phyloP scores from a whole-genome alignment of 2,329 filamentous ascomycete species.

The Fusarium sp. region DNA sequence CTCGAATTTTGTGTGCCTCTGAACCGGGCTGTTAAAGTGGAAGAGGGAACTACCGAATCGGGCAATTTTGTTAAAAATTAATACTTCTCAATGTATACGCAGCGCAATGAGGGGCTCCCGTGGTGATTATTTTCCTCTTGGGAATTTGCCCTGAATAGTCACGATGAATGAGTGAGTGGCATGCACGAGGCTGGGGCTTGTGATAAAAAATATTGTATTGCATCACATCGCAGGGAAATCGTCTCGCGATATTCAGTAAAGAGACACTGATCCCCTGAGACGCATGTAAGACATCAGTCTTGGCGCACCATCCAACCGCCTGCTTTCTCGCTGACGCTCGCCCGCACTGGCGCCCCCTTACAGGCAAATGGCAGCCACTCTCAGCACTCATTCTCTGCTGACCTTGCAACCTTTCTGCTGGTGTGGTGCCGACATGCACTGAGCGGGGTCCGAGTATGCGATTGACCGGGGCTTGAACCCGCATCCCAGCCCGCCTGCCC shows the following conservation, averaged over 20 bases:
- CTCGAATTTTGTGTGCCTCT: not conserved
- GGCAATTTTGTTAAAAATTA: not conserved
- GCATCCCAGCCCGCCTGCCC: slow-evolving; percentile 27
- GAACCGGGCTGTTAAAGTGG: not conserved
- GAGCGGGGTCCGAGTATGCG: slow-evolving; percentile 34
- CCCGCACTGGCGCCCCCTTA: slow-evolving; percentile 34
- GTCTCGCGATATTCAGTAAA: slow-evolving; percentile 31
- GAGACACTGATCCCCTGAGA: slow-evolving; percentile 11
- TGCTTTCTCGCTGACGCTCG: slow-evolving; percentile 20
- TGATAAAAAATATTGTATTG: slow-evolving; percentile 13
- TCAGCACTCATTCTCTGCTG: slow-evolving; percentile 21
- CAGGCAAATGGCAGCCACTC: slow-evolving; percentile 28
- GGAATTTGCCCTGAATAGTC: not conserved
- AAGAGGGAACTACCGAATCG: not conserved
- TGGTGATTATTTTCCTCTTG: not conserved
- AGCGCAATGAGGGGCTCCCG: not conserved
- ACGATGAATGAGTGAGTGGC: not conserved
- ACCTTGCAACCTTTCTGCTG: not conserved
- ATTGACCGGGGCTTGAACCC: slow-evolving; percentile 35
- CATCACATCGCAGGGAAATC: slow-evolving; percentile 4
- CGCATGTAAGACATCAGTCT: slow-evolving; percentile 21
- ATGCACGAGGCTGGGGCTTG: slow-evolving; percentile 18
- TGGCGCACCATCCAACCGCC: slow-evolving; percentile 9
- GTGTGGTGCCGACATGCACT: slow-evolving; percentile 11
- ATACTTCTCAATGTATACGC: not conserved